Evolutionary conservation across 139 green algal genomes (phyloP).

Genomic region (Microglena sp.): DNA sequence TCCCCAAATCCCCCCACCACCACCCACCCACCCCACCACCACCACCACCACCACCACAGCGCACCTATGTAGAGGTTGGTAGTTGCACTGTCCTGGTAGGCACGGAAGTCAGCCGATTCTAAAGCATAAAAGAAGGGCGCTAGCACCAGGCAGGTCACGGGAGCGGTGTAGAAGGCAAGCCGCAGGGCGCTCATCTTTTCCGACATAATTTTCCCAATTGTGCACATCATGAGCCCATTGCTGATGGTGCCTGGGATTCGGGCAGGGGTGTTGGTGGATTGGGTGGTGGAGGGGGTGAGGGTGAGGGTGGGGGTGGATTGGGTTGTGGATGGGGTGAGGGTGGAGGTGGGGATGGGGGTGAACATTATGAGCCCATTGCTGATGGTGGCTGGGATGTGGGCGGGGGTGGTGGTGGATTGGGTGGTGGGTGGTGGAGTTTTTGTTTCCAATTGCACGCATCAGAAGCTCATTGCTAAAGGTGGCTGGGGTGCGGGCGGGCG

Average conservation of each 20-base stretch:
- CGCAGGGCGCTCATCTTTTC: constrained; percentile 64
- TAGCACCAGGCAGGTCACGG: constrained; percentile 40
- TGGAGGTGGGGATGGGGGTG: neutral
- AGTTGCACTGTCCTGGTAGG: no score
- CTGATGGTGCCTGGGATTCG: constrained; percentile 22
- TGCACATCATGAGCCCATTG: constrained; percentile 39
- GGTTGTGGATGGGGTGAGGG: neutral
- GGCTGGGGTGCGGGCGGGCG: no score
- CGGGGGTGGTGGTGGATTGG: neutral
- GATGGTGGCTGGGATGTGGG: constrained; percentile 18
- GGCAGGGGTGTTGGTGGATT: no score
- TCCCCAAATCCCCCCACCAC: no score
- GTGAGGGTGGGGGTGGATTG: neutral
- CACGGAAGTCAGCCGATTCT: no score
- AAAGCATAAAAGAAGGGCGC: constrained; percentile 41
- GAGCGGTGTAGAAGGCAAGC: constrained; percentile 72
- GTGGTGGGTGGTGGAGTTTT: no score
- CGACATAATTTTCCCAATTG: constrained; percentile 33
- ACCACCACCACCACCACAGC: no score
- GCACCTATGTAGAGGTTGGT: no score
- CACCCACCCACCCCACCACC: no score
- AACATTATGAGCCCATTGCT: constrained; percentile 42
- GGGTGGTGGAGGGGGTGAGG: neutral
- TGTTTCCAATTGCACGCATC: no score
- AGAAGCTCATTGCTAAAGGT: no score